Conservation (phyloP, 2,329 filamentous ascomycete species). For the Alternaria gansuensis region DNA sequence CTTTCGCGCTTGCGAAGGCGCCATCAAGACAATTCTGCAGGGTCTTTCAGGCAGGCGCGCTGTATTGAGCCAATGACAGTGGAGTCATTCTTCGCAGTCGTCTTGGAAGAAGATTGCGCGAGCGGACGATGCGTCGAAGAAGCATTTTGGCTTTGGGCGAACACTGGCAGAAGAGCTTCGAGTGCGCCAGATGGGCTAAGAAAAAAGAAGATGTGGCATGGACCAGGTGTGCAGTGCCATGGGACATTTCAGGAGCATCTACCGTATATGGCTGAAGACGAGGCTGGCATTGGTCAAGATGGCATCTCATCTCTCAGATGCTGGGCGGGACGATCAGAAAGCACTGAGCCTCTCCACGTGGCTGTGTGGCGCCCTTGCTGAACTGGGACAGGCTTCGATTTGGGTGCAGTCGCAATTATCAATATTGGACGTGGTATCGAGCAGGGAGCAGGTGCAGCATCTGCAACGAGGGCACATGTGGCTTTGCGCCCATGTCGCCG, state of each 20-base stretch:
- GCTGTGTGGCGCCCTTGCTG: slow-evolving; percentile 9
- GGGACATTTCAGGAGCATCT: slow-evolving; percentile 8
- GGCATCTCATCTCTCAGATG: slow-evolving; percentile 10
- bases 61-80: background rate
- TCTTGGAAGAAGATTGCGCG: background rate
- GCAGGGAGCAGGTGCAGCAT: background rate
- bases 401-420: background rate
- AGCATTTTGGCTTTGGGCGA: slow-evolving; percentile 12
- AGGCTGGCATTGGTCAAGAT: slow-evolving; percentile 9
- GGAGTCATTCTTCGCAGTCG: background rate
- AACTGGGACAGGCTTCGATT: background rate
- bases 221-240: slow-evolving; percentile 8
- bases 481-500: background rate
- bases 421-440: background rate
- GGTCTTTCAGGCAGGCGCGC: slow-evolving; percentile 4
- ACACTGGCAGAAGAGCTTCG: background rate
- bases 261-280: background rate
- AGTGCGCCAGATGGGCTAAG: slow-evolving; percentile 3
- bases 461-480: background rate
- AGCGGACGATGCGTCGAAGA: slow-evolving; percentile 2
- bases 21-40: slow-evolving; percentile 13
- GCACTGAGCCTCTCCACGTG: slow-evolving; percentile 13
- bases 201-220: slow-evolving; percentile 8
- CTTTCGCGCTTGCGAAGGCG: slow-evolving; percentile 9
- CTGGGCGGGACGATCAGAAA: slow-evolving; percentile 12